phyloP scores from a whole-genome alignment of 2,329 filamentous ascomycete species.

The Clarireedia monteithiana region DNA sequence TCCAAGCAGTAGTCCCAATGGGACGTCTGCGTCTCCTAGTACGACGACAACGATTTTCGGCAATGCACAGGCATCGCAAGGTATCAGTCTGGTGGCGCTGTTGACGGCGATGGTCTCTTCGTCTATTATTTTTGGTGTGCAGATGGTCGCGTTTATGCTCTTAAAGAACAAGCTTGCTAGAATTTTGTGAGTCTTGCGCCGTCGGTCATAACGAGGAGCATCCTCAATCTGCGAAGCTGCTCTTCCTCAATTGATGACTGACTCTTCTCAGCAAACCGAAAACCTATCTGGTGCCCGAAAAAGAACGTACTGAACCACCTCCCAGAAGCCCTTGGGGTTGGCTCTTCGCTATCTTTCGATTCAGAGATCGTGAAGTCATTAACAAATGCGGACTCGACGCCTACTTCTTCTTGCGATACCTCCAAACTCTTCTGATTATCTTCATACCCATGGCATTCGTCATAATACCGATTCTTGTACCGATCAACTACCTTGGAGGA shows the following conservation, averaged over 20 bases:
- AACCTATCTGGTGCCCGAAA: constrained; percentile 78
- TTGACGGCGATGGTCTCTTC: constrained; percentile 27
- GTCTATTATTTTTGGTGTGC: constrained; percentile 31
- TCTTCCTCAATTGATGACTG: constrained; percentile 5
- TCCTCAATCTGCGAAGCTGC: neutral
- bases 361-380: constrained; percentile 75
- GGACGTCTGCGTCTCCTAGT: neutral
- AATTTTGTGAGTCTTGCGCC: constrained; percentile 60
- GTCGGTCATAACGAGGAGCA: neutral
- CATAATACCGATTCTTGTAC: constrained; percentile 77
- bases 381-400: constrained; percentile 93
- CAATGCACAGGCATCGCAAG: constrained; percentile 19
- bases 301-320: constrained; percentile 72
- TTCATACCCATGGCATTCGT: constrained; percentile 76
- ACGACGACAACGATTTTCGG: constrained; percentile 6
- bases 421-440: constrained; percentile 79
- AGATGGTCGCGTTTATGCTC: constrained; percentile 64
- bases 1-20: neutral
- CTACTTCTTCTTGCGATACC: constrained; percentile 93
- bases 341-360: constrained; percentile 54
- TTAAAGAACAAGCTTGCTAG: constrained; percentile 71
- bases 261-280: constrained; percentile 57
- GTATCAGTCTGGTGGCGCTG: constrained; percentile 28
- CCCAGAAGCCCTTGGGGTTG: constrained; percentile 45
- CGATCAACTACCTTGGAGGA: constrained; percentile 72